Evolutionary conservation across 192 early-diverging fungal genomes (phyloP).

Genomic region (Jimgerdemannia lactiflua): DNA sequence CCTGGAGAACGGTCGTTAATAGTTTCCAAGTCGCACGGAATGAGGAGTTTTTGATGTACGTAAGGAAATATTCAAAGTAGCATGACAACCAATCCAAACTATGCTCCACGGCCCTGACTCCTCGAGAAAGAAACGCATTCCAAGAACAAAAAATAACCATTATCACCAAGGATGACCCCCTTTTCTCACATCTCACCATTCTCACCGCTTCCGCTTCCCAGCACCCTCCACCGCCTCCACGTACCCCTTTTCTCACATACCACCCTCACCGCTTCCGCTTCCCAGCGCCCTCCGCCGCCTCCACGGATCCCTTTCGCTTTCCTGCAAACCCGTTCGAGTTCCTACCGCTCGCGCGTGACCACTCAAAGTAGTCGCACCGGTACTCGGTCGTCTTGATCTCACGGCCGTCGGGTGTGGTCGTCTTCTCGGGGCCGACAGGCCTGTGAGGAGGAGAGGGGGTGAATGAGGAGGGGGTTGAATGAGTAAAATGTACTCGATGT

Average conservation of each 20-base stretch:
- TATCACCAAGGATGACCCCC: no score
- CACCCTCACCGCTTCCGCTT: neutral
- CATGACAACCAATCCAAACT: no score
- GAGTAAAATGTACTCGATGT: neutral
- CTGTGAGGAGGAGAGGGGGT: neutral
- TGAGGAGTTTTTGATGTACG: no score
- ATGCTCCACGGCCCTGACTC: no score
- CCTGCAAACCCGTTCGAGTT: neutral
- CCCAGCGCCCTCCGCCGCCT: neutral
- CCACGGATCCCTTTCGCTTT: neutral
- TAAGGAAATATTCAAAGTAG: no score
- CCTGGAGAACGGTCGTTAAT: no score
- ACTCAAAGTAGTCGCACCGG: slow-evolving; percentile 29
- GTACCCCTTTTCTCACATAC: neutral
- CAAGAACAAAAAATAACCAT: no score
- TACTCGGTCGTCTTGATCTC: slow-evolving; percentile 4
- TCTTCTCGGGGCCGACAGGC: slow-evolving; percentile 16
- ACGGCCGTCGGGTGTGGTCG: neutral
- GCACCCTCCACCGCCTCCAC: neutral
- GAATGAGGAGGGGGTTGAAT: neutral
- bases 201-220: neutral
- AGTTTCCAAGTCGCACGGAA: no score
- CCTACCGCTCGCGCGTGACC: slow-evolving; percentile 3
- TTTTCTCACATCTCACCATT: neutral
- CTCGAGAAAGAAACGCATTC: no score